Evolutionary conservation across 2,329 filamentous ascomycete genomes (phyloP), one percentile per base, ranked within the genome.

Genomic region (Nannizziopsis arthrosporioides): DNA sequence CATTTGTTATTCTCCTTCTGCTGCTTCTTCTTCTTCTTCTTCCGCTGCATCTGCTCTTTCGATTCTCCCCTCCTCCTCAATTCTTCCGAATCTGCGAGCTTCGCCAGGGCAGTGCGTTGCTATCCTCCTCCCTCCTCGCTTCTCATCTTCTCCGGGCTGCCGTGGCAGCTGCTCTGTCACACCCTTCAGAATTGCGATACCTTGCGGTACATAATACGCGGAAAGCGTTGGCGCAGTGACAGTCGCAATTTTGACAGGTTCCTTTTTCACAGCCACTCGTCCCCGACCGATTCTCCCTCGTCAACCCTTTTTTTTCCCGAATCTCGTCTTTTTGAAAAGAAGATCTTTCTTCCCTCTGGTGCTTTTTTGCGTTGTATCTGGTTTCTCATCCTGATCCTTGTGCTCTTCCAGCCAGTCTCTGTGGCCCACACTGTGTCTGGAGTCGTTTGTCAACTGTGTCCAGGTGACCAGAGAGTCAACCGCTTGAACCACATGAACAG

Each of bases 11-110:
- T 40, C 11, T 40, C 12, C 47, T 34, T 48, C 43, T 46, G 49
- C 37, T 51, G 48, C 51, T 53, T 37, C 14, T 30, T 27, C 11
- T 12, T 30, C 49, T 49, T 50, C 47, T 49, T 48, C 41, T 49
- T 18, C 48, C 48, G 36, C 31, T 47, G 39, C 36, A 39, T 42
- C 44, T 42, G 37, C 32, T 50, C 38, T 49, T 50, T 37, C 22
- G 22, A 27, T 27, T 27, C 51, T 41, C 40, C 48, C 45, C 42
- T 47, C 36, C 40, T 40, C 42, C 46, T 41, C 47, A 27, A 27
- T 27, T 14, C 30, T 36, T 15, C 3, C 30, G 42, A 44, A 6
- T 30, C n/a, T 19, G 18, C 42, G 4, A 18, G 22, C 42, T 35
- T 27, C 22, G 22, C 22, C 22, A 27, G 27, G 12, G 27, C n/a